Conservation (phyloP, 2,329 filamentous ascomycete species). For the Coniochaeta sp. region DNA sequence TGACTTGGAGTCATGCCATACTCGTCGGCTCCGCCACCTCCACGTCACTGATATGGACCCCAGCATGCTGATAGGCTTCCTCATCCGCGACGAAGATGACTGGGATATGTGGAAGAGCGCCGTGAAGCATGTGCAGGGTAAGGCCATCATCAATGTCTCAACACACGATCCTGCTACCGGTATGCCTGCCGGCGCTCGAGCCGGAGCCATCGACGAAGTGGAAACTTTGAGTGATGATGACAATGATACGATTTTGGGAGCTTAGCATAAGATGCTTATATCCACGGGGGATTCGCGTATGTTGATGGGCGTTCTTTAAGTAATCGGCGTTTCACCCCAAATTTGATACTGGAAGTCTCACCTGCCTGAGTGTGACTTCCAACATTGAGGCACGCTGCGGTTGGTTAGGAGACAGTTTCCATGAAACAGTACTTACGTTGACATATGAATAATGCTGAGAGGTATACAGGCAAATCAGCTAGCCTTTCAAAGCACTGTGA, state of each 20-base stretch:
- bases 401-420: neutral
- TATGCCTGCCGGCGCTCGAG: conserved; percentile 45
- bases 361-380: neutral
- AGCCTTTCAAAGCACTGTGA: neutral
- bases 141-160: conserved; percentile 78
- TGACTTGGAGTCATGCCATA: conserved; percentile 81
- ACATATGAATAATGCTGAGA: neutral
- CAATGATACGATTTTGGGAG: conserved; percentile 18
- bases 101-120: conserved; percentile 75
- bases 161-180: conserved; percentile 57
- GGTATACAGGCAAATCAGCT: neutral
- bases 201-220: conserved; percentile 79
- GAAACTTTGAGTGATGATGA: conserved; percentile 75
- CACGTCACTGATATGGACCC: conserved; percentile 93
- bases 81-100: conserved; percentile 75
- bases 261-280: neutral
- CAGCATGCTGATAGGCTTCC: conserved; percentile 92
- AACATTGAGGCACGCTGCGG: neutral
- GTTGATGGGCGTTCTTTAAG: neutral
- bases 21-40: conserved; percentile 71
- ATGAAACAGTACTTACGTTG: neutral
- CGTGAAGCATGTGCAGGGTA: conserved; percentile 70
- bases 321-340: neutral
- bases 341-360: neutral
- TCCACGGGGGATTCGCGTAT: neutral